A percentile compares a stretch with the other conserved stretches of the same genome.
phyloP scores from a whole-genome alignment of 2,329 filamentous ascomycete species.

The Raffaelea deltoideospora region DNA sequence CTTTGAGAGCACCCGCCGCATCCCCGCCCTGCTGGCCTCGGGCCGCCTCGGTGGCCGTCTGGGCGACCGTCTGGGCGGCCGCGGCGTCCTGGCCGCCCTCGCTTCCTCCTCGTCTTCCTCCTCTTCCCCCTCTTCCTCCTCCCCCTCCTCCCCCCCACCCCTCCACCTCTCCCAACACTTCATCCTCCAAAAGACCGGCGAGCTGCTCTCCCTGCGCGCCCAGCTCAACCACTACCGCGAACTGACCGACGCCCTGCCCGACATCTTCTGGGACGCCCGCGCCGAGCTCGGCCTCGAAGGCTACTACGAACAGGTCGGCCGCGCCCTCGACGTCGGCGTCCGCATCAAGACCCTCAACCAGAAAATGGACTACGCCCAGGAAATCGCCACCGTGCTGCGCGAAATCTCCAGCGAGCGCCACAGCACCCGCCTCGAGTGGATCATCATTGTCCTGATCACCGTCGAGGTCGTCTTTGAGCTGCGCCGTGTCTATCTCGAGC shows the following conservation, averaged over 20 bases:
- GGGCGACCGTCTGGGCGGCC: not conserved
- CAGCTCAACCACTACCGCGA: conserved; percentile 96
- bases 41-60: conserved; percentile 17
- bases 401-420: conserved; percentile 86
- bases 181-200: conserved; percentile 85
- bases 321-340: conserved; percentile 78
- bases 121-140: conserved; percentile 13
- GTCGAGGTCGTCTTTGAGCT: conserved; percentile 87
- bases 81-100: not conserved
- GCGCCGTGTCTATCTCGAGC: conserved; percentile 42
- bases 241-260: conserved; percentile 83
- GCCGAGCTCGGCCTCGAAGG: conserved; percentile 82
- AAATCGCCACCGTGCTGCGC: conserved; percentile 78
- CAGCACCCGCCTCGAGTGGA: conserved; percentile 77
- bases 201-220: conserved; percentile 75
- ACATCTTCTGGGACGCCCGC: conserved; percentile 89
- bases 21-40: conserved; percentile 62
- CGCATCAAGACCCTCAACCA: conserved; percentile 86
- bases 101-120: conserved; percentile 7
- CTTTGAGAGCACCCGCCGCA: conserved; percentile 71
- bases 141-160: not conserved
- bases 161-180: conserved; percentile 52
- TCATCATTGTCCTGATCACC: conserved; percentile 85
- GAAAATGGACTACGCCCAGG: conserved; percentile 95
- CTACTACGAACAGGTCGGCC: conserved; percentile 89